phyloP scores from a whole-genome alignment of 768 basidiomycete genomes.

The Agaricus blazei region DNA sequence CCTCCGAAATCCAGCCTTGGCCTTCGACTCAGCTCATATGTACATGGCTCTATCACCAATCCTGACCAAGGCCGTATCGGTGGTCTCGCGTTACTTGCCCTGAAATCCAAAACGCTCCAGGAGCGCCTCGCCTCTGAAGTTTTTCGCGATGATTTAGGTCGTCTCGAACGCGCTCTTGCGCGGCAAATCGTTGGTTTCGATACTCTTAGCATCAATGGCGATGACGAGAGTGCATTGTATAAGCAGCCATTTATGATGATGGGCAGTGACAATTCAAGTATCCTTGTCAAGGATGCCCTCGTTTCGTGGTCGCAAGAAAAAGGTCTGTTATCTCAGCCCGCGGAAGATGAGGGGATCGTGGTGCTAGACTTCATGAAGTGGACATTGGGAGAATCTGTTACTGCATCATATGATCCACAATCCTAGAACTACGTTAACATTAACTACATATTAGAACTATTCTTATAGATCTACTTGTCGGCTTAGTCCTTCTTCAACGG shows the following conservation, averaged over 20 bases:
- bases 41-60: constrained; percentile 50
- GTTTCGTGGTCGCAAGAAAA: constrained; percentile 49
- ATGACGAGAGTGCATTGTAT: constrained; percentile 55
- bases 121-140: constrained; percentile 36
- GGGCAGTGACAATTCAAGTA: constrained; percentile 45
- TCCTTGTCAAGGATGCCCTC: constrained; percentile 41
- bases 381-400: constrained; percentile 48
- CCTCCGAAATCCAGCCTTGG: constrained; percentile 33
- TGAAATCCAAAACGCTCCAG: constrained; percentile 44
- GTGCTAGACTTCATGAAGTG: constrained; percentile 59
- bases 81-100: constrained; percentile 48
- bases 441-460: not conserved
- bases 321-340: constrained; percentile 33
- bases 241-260: constrained; percentile 73
- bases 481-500: constrained; percentile 18
- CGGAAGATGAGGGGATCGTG: constrained; percentile 32
- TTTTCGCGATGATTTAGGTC: constrained; percentile 54
- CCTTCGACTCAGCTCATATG: constrained; percentile 50
- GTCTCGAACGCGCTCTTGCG: constrained; percentile 70
- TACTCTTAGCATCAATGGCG: constrained; percentile 43
- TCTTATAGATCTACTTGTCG: constrained; percentile 8
- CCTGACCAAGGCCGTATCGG: constrained; percentile 55
- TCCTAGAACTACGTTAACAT: not conserved
- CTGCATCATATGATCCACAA: not conserved
- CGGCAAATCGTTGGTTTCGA: constrained; percentile 85